Conservation (phyloP, 2,329 filamentous ascomycete species). For the Cladosporium halotolerans region DNA sequence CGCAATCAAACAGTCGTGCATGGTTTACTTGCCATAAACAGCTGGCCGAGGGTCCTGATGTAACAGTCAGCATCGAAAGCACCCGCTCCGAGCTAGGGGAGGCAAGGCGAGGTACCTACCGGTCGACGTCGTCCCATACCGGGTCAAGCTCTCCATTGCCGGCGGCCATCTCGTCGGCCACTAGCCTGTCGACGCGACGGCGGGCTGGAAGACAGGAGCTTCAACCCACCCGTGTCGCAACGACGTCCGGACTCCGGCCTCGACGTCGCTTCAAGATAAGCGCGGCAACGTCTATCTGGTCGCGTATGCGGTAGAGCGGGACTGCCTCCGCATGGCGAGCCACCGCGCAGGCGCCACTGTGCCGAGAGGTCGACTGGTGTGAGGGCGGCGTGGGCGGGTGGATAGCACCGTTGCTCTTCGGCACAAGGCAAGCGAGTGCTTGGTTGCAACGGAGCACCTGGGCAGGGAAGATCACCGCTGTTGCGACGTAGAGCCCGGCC, state of each 20-base stretch:
- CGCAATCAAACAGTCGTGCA: slow-evolving; percentile 1
- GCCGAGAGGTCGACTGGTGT: not conserved
- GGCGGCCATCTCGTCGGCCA: slow-evolving; percentile 46
- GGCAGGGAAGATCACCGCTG: not conserved
- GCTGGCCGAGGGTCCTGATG: slow-evolving; percentile 39
- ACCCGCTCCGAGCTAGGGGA: too few species aligned
- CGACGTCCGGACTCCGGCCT: not conserved
- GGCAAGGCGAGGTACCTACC: slow-evolving; percentile 50
- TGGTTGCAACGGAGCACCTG: slow-evolving; percentile 12
- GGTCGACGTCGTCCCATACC: slow-evolving; percentile 64
- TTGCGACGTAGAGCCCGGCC: slow-evolving; percentile 14
- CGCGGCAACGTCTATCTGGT: not conserved
- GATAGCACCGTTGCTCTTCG: slow-evolving; percentile 7
- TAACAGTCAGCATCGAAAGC: slow-evolving; percentile 16
- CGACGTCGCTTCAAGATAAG: not conserved
- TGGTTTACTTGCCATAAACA: slow-evolving; percentile 28
- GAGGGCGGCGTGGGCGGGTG: not conserved
- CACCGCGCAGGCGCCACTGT: not conserved
- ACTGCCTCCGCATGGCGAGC: slow-evolving; percentile 6
- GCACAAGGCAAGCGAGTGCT: slow-evolving; percentile 9
- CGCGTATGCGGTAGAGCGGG: not conserved
- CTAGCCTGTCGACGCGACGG: not conserved
- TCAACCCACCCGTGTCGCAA: not conserved
- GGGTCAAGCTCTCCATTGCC: slow-evolving; percentile 41
- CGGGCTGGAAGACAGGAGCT: not conserved